Evolutionary conservation across 2,329 filamentous ascomycete genomes (phyloP), one percentile per base, ranked within the genome.

Genomic region (Penicillium fuscoglaucum): DNA sequence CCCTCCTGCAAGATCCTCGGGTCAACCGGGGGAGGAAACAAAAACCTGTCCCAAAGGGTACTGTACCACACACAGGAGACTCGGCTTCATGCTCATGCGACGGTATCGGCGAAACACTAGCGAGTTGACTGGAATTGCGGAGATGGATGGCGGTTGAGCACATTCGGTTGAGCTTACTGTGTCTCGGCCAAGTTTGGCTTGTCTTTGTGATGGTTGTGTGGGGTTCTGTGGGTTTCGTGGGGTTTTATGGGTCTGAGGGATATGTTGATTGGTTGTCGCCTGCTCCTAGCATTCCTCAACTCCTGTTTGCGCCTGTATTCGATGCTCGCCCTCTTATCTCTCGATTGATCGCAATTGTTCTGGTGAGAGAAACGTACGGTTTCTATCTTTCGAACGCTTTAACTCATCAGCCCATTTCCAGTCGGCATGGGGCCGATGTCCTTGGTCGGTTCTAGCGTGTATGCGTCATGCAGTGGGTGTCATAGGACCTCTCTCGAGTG

Each of bases 1-100:
- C 89, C 88, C 86, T 87, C 85, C 84, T 76, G 46, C 19, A 73
- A 72, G 69, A 72, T 60, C 66, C 72, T 51, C 24, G 39, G 68
- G 55, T 68, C 54, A 46, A 61, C 66, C 68, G 69, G 86, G 86
- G 87, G 89, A 87, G 90, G 88, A 93, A 80, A 89, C 89, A 96
- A 96, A 97, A 92, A 95, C 90, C 80, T 87, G 88, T 96, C 91
- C 88, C 82, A 75, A 89, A 90, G 87, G 90, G 88, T 85, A 88
- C 84, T 90, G 91, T 89, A 83, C 80, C 73, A 84, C 90, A 87
- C 72, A 91, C 88, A 69, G 82, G 90, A 93, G 86, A 88, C 61
- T 63, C 49, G 62, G 62, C 56, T 63, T 54, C 57, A 61, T 51
- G 17, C 55, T 58, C 55, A 31, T 52, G 55, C 52, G 17, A 54